Evolutionary conservation across 768 basidiomycete species (phyloP).

Genomic region (Phaffia tasmanica): DNA sequence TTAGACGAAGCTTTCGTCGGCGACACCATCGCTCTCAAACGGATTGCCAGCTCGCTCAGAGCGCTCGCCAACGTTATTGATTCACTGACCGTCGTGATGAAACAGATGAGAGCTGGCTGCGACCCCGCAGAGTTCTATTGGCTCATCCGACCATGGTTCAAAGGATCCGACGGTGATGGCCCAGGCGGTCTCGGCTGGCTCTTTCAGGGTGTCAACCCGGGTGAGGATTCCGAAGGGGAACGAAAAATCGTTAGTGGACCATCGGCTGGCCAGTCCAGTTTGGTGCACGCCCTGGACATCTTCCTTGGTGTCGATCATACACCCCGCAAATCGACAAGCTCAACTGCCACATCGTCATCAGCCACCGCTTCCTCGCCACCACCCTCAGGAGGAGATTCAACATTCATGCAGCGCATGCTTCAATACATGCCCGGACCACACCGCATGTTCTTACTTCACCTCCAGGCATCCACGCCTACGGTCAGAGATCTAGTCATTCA

Average conservation of each 20-base stretch:
- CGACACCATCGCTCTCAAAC: slow-evolving; percentile 52
- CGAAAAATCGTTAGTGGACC: slow-evolving; percentile 54
- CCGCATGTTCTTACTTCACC: slow-evolving; percentile 60
- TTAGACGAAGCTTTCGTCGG: slow-evolving; percentile 85
- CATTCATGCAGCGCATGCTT: slow-evolving; percentile 76
- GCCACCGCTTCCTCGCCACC: slow-evolving; percentile 3
- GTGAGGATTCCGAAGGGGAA: slow-evolving; percentile 38
- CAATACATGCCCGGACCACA: slow-evolving; percentile 92
- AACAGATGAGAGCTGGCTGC: slow-evolving; percentile 57
- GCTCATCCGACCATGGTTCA: slow-evolving; percentile 83
- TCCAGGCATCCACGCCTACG: slow-evolving; percentile 54
- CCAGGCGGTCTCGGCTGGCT: slow-evolving; percentile 41
- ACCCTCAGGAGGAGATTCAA: slow-evolving; percentile 27
- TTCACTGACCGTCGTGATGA: slow-evolving; percentile 51
- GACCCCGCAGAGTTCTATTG: slow-evolving; percentile 73
- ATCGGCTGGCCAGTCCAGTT: slow-evolving; percentile 84
- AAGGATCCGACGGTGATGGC: slow-evolving; percentile 57
- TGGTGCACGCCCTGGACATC: slow-evolving; percentile 68
- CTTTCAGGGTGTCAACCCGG: slow-evolving; percentile 50
- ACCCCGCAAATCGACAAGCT: slow-evolving; percentile 31
- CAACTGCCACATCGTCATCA: slow-evolving; percentile 7
- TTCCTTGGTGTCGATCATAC: slow-evolving; percentile 62
- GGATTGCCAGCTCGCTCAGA: slow-evolving; percentile 57
- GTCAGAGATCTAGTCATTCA: slow-evolving; percentile 49
- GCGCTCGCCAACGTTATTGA: slow-evolving; percentile 56